A percentile compares a stretch with the other conserved stretches of the same genome.
phyloP scores from a whole-genome alignment of 2,329 filamentous ascomycete genomes.

The Colletotrichum kahawae region DNA sequence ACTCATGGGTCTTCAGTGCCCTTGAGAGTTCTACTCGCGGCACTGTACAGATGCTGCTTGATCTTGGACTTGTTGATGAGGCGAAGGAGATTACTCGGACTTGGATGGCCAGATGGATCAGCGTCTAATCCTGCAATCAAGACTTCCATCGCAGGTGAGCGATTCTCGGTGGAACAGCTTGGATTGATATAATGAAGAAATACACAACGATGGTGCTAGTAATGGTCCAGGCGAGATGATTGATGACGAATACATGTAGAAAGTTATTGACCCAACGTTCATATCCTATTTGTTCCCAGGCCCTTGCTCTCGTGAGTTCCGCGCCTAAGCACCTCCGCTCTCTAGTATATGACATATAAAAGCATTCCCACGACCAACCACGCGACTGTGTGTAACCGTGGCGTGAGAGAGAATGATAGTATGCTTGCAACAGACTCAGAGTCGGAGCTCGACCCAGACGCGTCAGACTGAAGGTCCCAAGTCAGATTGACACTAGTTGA shows the following conservation, averaged over 20 bases:
- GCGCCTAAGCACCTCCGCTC: background rate
- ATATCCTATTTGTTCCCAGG: background rate
- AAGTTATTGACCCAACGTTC: background rate
- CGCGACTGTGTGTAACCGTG: background rate
- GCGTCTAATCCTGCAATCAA: background rate
- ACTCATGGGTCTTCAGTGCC: constrained; percentile 57
- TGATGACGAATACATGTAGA: background rate
- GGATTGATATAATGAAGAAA: background rate
- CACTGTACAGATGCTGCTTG: constrained; percentile 57
- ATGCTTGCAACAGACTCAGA: background rate
- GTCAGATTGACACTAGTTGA: background rate
- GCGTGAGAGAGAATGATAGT: background rate
- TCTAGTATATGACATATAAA: background rate
- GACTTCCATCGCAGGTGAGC: background rate
- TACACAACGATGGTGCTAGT: background rate
- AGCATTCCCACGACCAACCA: background rate
- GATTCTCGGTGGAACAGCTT: background rate
- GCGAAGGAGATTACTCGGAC: constrained; percentile 59
- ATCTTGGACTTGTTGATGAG: constrained; percentile 64
- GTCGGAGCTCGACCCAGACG: background rate
- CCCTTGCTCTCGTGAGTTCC: background rate
- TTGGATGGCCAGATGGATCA: constrained; percentile 66
- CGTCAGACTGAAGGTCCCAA: background rate
- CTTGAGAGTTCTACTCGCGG: constrained; percentile 62
- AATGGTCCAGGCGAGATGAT: background rate